These are phyloP conservation scores for Cercophora sp. DNA, from an alignment of 495 filamentous ascomycete species.

Conservation along the genomic window DNA sequence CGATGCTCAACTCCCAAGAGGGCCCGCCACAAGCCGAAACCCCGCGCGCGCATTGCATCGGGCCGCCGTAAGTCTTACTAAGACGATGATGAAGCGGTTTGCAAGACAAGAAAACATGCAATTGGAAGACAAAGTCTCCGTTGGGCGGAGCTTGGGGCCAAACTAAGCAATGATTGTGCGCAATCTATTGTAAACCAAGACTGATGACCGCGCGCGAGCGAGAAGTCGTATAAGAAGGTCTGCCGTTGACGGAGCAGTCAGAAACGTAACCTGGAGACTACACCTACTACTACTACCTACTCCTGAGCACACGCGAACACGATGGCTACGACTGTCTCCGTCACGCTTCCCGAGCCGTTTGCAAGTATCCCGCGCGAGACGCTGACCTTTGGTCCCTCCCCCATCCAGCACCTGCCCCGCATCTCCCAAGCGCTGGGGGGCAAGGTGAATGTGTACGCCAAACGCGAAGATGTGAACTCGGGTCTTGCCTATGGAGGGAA, in stretches of 20 bases:
- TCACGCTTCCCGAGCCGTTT: conserved; percentile 54
- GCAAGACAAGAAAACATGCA: background rate
- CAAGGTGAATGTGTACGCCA: conserved; percentile 55
- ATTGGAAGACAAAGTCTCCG: too few relatives aligned
- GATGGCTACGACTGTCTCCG: too few relatives aligned
- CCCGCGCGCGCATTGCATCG: background rate
- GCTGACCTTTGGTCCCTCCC: conserved; percentile 55
- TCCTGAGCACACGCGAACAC: background rate
- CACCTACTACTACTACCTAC: too few relatives aligned
- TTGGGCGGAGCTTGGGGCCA: too few relatives aligned
- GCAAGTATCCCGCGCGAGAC: conserved; percentile 50
- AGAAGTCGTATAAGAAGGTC: background rate
- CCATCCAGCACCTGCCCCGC: conserved; percentile 57
- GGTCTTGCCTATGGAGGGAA: conserved; percentile 62
- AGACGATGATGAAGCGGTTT: conserved; percentile 13
- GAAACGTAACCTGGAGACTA: too few relatives aligned
- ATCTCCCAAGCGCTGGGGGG: conserved; percentile 53
- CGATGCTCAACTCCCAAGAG: too few relatives aligned
- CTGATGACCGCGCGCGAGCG: background rate
- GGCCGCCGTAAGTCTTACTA: background rate
- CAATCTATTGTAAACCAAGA: too few relatives aligned
- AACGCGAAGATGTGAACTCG: conserved; percentile 61
- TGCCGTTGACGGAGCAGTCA: too few relatives aligned
- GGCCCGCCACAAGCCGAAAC: conserved; percentile 7
- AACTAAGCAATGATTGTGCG: background rate